A percentile compares a stretch with the other conserved stretches of the same genome.
These are phyloP conservation scores for Cordyceps militaris DNA, from an alignment of 2,329 filamentous ascomycete species.

Conservation along the genomic window DNA sequence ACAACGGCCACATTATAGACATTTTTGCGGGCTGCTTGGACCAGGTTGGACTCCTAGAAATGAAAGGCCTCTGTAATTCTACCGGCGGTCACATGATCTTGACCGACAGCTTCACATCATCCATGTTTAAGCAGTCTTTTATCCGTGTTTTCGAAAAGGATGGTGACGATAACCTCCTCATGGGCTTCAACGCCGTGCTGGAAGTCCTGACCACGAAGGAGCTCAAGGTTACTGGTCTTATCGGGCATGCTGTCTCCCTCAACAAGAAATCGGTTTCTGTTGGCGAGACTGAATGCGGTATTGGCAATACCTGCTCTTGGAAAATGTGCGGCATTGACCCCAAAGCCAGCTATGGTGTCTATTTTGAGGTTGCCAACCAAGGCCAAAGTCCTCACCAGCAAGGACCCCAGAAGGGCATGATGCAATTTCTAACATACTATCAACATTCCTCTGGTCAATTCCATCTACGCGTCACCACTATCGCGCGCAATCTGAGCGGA, in stretches of 20 bases:
- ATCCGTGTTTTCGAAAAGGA: conserved; percentile 97
- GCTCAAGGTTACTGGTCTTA: conserved; percentile 93
- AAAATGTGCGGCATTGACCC: conserved; percentile 99
- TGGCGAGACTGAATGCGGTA: conserved; percentile 95
- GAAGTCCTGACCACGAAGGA: conserved; percentile 98
- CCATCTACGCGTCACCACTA: conserved; percentile 90
- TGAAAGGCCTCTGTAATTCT: conserved; percentile 94
- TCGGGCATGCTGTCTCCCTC: conserved; percentile 90
- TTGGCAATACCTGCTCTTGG: conserved; percentile 98
- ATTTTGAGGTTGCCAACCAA: conserved; percentile 96
- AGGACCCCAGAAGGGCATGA: conserved; percentile 84
- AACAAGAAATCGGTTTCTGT: conserved; percentile 98
- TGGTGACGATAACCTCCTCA: conserved; percentile 83
- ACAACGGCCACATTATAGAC: conserved; percentile 96
- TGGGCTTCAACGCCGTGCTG: conserved; percentile 96
- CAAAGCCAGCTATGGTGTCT: conserved; percentile 86
- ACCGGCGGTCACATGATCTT: conserved; percentile 98
- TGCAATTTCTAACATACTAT: conserved; percentile 98
- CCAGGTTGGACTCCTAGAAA: conserved; percentile 93
- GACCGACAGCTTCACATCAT: conserved; percentile 96
- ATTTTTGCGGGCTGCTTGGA: conserved; percentile 97
- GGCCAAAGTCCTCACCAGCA: conserved; percentile 82
- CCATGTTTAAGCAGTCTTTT: conserved; percentile 99
- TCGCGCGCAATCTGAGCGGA: conserved; percentile 83
- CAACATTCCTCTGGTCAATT: conserved; percentile 96